phyloP scores from a whole-genome alignment of 305 asterid genomes.

The Petunia hybrid region DNA sequence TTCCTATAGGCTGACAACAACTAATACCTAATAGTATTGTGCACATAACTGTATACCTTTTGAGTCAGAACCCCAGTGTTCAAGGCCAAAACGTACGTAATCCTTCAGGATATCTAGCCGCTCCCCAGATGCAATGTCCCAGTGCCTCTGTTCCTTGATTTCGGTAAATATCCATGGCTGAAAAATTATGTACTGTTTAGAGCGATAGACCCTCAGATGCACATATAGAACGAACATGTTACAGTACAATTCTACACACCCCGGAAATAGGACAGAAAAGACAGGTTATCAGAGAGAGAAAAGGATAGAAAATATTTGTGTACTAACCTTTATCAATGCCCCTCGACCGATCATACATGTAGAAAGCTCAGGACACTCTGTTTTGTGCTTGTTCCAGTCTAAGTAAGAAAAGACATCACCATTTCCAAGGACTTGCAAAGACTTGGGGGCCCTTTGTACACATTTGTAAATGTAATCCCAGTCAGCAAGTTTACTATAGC shows the following conservation, averaged over 20 bases:
- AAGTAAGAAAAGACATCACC: conserved; percentile 86
- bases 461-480: conserved; percentile 86
- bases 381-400: conserved; percentile 83
- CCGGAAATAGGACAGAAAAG: neutral
- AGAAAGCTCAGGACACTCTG: conserved; percentile 81
- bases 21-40: neutral
- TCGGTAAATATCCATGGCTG: conserved; percentile 99
- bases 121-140: conserved; percentile 92
- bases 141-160: conserved; percentile 95
- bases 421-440: conserved; percentile 84
- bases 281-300: too few relatives aligned
- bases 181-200: conserved; percentile 34
- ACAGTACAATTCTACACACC: neutral
- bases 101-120: conserved; percentile 80
- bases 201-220: conserved; percentile 20
- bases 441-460: conserved; percentile 65
- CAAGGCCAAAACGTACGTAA: conserved; percentile 76
- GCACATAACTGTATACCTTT: conserved; percentile 57
- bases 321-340: conserved; percentile 78
- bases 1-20: conserved; percentile 6
- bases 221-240: conserved; percentile 17
- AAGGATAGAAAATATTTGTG: conserved; percentile 36
- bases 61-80: conserved; percentile 98
- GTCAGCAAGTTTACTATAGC: conserved; percentile 90
- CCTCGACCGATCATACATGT: conserved; percentile 94